Base-by-base conservation (phyloP, 371 early-diverging fungal genomes). In the Mucor saturninus region DNA sequence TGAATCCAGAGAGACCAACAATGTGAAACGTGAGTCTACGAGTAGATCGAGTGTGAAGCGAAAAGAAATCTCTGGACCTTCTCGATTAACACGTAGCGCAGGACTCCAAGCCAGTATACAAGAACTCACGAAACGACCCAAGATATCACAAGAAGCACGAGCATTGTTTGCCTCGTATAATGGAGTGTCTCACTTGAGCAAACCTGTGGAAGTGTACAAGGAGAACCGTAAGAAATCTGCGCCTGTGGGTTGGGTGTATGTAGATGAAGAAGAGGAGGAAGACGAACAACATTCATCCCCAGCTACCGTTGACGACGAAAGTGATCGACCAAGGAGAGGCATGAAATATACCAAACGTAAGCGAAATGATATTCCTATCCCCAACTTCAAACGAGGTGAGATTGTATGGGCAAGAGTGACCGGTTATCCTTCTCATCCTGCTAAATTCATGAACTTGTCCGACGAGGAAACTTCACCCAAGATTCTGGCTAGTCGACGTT, bases 391-490 rank as follows among this genome's bases (percentile, higher is more conserved):
- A 11, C 32, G 63, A 64, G 59, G 65, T 38, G 56, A 69, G 26
- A 69, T 82, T 62, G 74, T 82, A 3, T 82, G 83, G 83, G 83
- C 83, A 3, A 69, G 72, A 28, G 78, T 82, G 0, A 68, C 54
- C 39, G 74, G 80, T 2, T 82, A 74, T 54, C 83, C 83, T 14
- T 71, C 76, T 2, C 83, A 82, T 62, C 83, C 83, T 42, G 83
- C 80, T 2, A 72, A 62, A 53, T 61, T 59, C 54, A 14, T 67
- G 26, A 57, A 57, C 26, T 32, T 45, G 1, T 42, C 55, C 2
- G 53, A 61, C 15, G 59, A 67, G 29, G 48, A 62, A 49, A 62
- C 49, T 39, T 15, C 40, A n/a, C 52, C 49, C 14, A 61, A 59
- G 48, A 1, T 57, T 28, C n/a, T 50, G 31, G 46, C 65, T 7